Evolutionary conservation across 2,329 filamentous ascomycete genomes (phyloP).

Genomic region (Erysiphe pulchra): DNA sequence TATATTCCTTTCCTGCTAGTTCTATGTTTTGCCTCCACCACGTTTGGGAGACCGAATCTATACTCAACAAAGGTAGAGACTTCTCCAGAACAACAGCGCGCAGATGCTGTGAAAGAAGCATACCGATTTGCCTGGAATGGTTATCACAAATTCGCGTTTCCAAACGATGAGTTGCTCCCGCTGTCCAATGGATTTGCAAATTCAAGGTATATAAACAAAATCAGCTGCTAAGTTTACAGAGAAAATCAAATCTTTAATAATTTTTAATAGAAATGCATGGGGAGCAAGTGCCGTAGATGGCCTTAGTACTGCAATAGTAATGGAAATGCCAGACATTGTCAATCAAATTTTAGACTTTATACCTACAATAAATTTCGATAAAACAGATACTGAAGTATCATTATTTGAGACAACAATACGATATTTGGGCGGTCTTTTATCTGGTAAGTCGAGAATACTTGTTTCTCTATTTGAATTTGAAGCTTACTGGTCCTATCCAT

Average conservation of each 20-base stretch:
- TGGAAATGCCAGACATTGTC: constrained; percentile 42
- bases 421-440: constrained; percentile 58
- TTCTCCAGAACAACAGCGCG: constrained; percentile 5
- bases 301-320: constrained; percentile 53
- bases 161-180: constrained; percentile 50
- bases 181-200: constrained; percentile 38
- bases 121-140: constrained; percentile 49
- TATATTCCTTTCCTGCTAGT: too few relatives aligned
- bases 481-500: constrained; percentile 1
- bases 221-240: not conserved
- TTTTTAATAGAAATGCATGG: constrained; percentile 43
- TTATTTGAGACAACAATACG: constrained; percentile 82
- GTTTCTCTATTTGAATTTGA: too few relatives aligned
- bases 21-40: too few relatives aligned
- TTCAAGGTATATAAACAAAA: constrained; percentile 30
- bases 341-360: constrained; percentile 46
- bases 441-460: constrained; percentile 24
- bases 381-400: constrained; percentile 33
- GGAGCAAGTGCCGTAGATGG: constrained; percentile 64
- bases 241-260: constrained; percentile 2
- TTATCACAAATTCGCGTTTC: constrained; percentile 50
- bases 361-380: constrained; percentile 41
- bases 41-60: too few relatives aligned
- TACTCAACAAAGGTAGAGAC: too few relatives aligned
- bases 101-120: constrained; percentile 36